A percentile compares a stretch with the other conserved stretches of the same genome.
phyloP scores from a whole-genome alignment of 176 grass and related monocot genomes.

The Bolboschoenus planiculmis region DNA sequence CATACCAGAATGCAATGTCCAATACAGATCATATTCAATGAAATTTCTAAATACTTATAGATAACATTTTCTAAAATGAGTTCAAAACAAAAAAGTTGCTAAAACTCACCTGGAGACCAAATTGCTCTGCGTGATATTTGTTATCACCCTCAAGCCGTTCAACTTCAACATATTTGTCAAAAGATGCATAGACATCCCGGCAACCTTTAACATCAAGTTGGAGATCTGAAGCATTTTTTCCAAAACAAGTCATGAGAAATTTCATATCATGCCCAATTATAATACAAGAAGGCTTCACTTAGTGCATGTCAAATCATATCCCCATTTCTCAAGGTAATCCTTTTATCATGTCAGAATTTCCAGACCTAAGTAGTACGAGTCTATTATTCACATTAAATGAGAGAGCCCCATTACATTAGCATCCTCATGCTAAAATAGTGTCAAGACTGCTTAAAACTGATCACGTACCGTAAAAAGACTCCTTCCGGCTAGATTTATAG shows the following conservation, averaged over 20 bases:
- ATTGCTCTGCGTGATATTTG: slow-evolving; percentile 77
- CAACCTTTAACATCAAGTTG: slow-evolving; percentile 96
- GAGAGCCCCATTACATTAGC: slow-evolving; percentile 1
- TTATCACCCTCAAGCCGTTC: slow-evolving; percentile 88
- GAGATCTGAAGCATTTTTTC: slow-evolving; percentile 47
- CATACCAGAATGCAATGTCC: neutral
- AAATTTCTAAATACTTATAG: neutral
- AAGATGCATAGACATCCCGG: slow-evolving; percentile 72
- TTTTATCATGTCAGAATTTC: neutral
- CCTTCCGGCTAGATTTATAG: slow-evolving; percentile 82
- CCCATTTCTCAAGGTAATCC: neutral
- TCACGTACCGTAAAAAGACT: slow-evolving; percentile 78
- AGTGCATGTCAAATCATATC: neutral
- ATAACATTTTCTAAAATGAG: neutral
- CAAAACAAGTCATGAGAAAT: slow-evolving; percentile 20
- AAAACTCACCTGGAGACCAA: slow-evolving; percentile 71
- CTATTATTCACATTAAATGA: neutral
- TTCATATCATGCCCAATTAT: neutral
- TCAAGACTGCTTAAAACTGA: neutral
- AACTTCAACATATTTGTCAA: slow-evolving; percentile 97
- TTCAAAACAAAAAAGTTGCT: neutral
- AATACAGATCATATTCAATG: neutral
- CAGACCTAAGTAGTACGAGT: neutral
- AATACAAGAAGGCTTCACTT: neutral
- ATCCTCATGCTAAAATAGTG: neutral